Base-by-base conservation (phyloP, 2,329 filamentous ascomycete genomes). In the Macroventuria anomochaeta region DNA sequence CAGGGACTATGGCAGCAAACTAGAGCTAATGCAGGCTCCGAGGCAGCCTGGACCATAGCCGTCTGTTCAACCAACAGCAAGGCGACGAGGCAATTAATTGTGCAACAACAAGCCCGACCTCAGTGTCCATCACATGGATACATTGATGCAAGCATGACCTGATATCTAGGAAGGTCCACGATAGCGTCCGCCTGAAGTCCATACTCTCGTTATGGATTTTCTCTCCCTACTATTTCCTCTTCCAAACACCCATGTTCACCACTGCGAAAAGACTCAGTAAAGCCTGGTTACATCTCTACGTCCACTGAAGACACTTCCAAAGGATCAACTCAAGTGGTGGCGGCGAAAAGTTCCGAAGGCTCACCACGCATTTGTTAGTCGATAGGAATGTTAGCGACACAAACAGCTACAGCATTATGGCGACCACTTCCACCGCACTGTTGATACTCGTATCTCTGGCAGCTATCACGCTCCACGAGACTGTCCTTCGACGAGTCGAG, bases 401-500 rank as follows among this genome's bases (percentile, higher is more conserved):
- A 17, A n/a, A 15, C 11, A 32, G 32, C 29, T 1, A 15, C 4
- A 44, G n/a, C 15, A 15, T 15, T 5, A 51, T 44, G 34, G 40
- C 40, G 10, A 23, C 25, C 28, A 26, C 18, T 20, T 37, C 36
- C 25, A 39, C 28, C 1, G 18, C 47, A 12, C 18, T 51, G 13
- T 26, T 56, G 31, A 39, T 56, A 15, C 17, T 59, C 20, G 44
- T 39, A 28, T 41, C 53, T 20, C 26, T 64, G n/a, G 48, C 57
- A 12, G 53, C 52, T 7, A 34, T 66, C 23, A 28, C 51, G 10
- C 37, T 63, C 25, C 59, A 64, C 31, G 57, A 63, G 25, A 43
- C 44, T 3, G n/a, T 66, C 23, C 47, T 64, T 15, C 46, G 57
- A 49, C 50, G 57, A 33, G 46, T 59, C 17, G 62, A 66, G 39